These are phyloP conservation scores for Ploettnerulaceae sp. DNA, from an alignment of 2,329 filamentous ascomycete genomes.

Conservation along the genomic window DNA sequence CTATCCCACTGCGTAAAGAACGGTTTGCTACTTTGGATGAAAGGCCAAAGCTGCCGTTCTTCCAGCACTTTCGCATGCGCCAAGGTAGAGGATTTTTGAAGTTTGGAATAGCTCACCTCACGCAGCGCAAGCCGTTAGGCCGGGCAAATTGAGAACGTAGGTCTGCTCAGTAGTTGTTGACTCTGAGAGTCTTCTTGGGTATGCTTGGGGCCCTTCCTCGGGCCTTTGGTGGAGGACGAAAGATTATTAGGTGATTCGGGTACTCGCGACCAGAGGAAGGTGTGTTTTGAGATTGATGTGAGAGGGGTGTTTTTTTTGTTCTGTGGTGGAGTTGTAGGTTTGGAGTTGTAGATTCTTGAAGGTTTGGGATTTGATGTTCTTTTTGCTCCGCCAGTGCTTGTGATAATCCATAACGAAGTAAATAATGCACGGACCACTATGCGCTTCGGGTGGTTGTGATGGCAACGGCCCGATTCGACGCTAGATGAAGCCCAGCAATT, in stretches of 20 bases:
- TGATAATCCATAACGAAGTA: constrained; percentile 9
- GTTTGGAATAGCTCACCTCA: constrained; percentile 54
- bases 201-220: constrained; percentile 26
- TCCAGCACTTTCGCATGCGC: no score
- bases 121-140: constrained; percentile 80
- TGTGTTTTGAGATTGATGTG: constrained; percentile 5
- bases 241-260: constrained; percentile 6
- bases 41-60: no score
- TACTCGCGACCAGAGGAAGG: constrained; percentile 24
- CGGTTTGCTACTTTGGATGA: no score
- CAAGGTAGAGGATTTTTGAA: no score
- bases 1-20: no score
- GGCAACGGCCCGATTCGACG: constrained; percentile 1
- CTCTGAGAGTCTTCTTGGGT: constrained; percentile 33
- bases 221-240: constrained; percentile 20
- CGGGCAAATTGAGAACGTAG: constrained; percentile 52
- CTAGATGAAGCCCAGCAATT: not conserved
- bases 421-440: constrained; percentile 4
- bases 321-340: constrained; percentile 6
- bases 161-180: constrained; percentile 46
- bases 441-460: not conserved
- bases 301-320: constrained; percentile 2
- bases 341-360: constrained; percentile 3
- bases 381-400: constrained; percentile 3
- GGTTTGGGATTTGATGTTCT: not conserved